These are phyloP conservation scores for Mycotypha africana DNA, from an alignment of 371 early-diverging fungal genomes.

Conservation along the genomic window DNA sequence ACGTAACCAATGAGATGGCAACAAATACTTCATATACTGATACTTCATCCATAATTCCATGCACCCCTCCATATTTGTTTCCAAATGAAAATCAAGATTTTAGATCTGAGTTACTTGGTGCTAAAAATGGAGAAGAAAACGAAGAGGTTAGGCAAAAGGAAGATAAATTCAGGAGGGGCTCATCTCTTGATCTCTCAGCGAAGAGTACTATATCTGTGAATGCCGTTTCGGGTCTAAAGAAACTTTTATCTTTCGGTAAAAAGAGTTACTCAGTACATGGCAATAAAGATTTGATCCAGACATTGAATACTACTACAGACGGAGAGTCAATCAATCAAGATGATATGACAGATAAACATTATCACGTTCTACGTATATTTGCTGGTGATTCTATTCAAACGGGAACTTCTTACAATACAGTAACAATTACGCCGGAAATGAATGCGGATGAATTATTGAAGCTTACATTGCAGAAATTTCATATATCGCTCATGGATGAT, in stretches of 20 bases:
- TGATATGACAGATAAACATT: conserved; percentile 12
- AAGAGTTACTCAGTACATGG: conserved; percentile 21
- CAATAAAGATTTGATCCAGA: no score
- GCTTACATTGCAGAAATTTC: conserved; percentile 52
- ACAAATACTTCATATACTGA: no score
- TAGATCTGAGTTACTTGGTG: no score
- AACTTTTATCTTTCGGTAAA: conserved; percentile 32
- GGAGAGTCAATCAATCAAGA: conserved; percentile 1
- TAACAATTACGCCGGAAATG: conserved; percentile 48
- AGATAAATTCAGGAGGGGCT: no score
- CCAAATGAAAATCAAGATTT: no score
- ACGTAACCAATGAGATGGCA: no score
- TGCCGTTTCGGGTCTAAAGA: conserved; percentile 21
- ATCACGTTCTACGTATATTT: conserved; percentile 45
- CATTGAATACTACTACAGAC: no score
- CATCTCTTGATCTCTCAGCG: no score
- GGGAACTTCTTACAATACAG: conserved; percentile 52
- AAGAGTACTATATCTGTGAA: conserved; percentile 5
- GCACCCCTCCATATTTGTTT: no score
- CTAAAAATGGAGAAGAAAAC: no score
- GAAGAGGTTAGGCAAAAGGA: no score
- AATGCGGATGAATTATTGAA: conserved; percentile 54
- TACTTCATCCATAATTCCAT: no score
- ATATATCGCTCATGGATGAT: conserved; percentile 40
- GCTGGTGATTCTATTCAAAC: conserved; percentile 60